Conservation (phyloP, 2,329 filamentous ascomycete genomes). For the Cryphonectria parasitica region DNA sequence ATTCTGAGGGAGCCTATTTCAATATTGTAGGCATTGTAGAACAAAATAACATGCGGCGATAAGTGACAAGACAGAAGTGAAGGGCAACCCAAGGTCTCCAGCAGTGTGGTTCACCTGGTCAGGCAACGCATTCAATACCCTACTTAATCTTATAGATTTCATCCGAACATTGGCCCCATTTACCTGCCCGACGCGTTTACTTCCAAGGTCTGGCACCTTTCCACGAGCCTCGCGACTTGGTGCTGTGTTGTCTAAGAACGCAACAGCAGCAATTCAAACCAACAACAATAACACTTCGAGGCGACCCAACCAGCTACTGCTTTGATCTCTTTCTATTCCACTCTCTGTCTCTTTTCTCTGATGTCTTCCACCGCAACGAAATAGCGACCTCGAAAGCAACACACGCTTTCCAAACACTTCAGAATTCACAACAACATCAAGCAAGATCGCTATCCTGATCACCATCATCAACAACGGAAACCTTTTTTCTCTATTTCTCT, state of each 20-base stretch:
- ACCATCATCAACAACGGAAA: neutral
- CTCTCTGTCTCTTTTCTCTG: neutral
- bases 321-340: neutral
- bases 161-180: neutral
- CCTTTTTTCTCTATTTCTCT: neutral
- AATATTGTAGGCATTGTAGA: too few relatives aligned
- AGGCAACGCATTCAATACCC: too few relatives aligned
- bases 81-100: neutral
- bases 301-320: neutral
- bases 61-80: neutral
- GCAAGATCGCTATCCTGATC: neutral
- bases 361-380: neutral
- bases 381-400: neutral
- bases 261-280: neutral
- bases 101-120: neutral
- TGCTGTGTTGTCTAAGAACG: neutral
- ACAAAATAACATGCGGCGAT: too few relatives aligned
- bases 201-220: too few relatives aligned
- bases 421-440: neutral
- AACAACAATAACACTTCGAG: neutral
- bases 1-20: too few relatives aligned
- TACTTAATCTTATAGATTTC: neutral
- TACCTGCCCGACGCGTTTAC: neutral
- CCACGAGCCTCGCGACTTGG: neutral
- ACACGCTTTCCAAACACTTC: neutral